Conservation (phyloP, 2,329 filamentous ascomycete genomes). For the Fusarium tanahbumbuense region DNA sequence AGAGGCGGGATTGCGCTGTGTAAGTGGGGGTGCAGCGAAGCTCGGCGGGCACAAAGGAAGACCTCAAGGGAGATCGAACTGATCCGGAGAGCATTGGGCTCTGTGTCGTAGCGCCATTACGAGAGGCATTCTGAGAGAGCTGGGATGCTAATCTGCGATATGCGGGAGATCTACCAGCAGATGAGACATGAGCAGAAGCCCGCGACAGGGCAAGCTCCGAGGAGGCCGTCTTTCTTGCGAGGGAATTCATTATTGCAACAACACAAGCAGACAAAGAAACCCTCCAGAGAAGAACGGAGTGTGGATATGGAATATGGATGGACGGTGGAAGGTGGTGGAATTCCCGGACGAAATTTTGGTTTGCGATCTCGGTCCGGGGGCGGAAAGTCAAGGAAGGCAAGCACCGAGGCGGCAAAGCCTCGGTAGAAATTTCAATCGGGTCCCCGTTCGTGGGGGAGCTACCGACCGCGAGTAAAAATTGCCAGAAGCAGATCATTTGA, state of each 20-base stretch:
- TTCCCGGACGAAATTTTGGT: constrained; percentile 54
- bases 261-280: constrained; percentile 39
- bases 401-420: constrained; percentile 52
- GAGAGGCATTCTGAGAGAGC: constrained; percentile 47
- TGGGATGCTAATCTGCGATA: constrained; percentile 60
- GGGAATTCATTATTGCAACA: constrained; percentile 58
- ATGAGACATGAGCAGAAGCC: constrained; percentile 54
- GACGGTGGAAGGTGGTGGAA: constrained; percentile 47
- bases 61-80: constrained; percentile 56
- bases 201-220: constrained; percentile 57
- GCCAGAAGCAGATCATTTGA: constrained; percentile 35
- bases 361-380: constrained; percentile 53
- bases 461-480: constrained; percentile 44
- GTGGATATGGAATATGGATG: constrained; percentile 43
- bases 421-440: constrained; percentile 41
- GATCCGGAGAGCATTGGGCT: constrained; percentile 45
- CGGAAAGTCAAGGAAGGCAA: constrained; percentile 48
- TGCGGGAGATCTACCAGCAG: constrained; percentile 60
- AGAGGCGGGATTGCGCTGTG: constrained; percentile 46
- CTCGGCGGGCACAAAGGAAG: constrained; percentile 56
- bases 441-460: constrained; percentile 21
- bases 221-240: constrained; percentile 57
- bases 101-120: constrained; percentile 45
- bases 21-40: constrained; percentile 50
- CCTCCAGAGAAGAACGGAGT: constrained; percentile 48